These are phyloP conservation scores for Solanum piurae DNA, from an alignment of 257 asterid species.

Conservation along the genomic window DNA sequence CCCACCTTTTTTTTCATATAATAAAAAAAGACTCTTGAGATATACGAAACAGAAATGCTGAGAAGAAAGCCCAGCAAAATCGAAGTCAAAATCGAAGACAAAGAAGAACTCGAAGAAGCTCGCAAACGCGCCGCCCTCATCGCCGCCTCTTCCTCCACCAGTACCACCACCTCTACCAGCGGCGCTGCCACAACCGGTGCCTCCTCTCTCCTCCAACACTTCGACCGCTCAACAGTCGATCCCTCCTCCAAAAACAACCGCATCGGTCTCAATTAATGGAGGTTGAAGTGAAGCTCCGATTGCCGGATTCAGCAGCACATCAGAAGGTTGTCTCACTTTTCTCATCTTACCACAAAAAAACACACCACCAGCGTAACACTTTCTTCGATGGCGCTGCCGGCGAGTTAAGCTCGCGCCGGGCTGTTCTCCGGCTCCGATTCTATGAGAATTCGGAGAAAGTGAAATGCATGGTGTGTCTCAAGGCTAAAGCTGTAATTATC, in stretches of 20 bases:
- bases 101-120: slow-evolving; percentile 83
- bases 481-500: slow-evolving; percentile 65
- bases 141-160: slow-evolving; percentile 13
- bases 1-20: not conserved
- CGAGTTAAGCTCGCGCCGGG: slow-evolving; percentile 53
- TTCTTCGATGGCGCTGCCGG: slow-evolving; percentile 68
- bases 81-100: slow-evolving; percentile 71
- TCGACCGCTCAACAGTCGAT: slow-evolving; percentile 56
- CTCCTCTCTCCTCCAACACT: slow-evolving; percentile 70
- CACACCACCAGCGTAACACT: slow-evolving; percentile 76
- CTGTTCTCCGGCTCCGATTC: slow-evolving; percentile 79
- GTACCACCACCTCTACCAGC: not conserved
- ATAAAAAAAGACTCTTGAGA: not conserved
- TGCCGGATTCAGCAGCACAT: slow-evolving; percentile 42
- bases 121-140: slow-evolving; percentile 52
- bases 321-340: slow-evolving; percentile 48
- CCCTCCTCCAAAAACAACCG: slow-evolving; percentile 69
- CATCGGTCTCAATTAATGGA: slow-evolving; percentile 86
- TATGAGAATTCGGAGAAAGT: slow-evolving; percentile 45
- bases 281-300: slow-evolving; percentile 78
- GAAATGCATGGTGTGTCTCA: slow-evolving; percentile 61
- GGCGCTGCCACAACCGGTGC: slow-evolving; percentile 25
- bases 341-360: slow-evolving; percentile 40
- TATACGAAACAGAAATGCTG: slow-evolving; percentile 41
- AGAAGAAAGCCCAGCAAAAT: slow-evolving; percentile 81